Conservation (phyloP, 306 rosid species). For the Dalbergia oliveri region DNA sequence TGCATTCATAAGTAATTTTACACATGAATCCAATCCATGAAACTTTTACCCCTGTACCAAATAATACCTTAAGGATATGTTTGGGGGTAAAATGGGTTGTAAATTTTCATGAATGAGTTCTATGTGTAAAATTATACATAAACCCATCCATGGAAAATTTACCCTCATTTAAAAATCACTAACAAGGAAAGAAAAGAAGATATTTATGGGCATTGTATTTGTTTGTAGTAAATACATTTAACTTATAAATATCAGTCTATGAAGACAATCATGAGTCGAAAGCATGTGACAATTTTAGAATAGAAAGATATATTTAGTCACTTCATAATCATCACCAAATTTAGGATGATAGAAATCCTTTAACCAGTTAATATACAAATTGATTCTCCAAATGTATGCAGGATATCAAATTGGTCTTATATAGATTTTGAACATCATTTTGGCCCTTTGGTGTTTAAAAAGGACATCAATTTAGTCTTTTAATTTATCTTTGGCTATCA, state of each 20-base stretch:
- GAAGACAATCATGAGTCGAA: constrained; percentile 18
- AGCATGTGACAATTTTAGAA: constrained; percentile 23
- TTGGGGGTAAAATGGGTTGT: no score
- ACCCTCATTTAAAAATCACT: neutral
- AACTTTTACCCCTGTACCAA: no score
- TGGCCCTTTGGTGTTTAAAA: neutral
- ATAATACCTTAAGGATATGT: no score
- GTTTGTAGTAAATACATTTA: neutral
- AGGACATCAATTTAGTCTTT: neutral
- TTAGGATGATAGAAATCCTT: constrained; percentile 6
- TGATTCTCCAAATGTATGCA: neutral
- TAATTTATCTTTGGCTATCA: neutral
- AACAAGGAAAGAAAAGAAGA: constrained; percentile 3
- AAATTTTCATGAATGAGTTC: no score
- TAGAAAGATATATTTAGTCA: neutral
- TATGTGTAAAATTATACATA: no score
- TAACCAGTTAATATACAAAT: no score
- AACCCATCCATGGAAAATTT: no score
- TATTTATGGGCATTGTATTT: constrained; percentile 1
- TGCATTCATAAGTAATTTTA: no score
- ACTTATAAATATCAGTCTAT: constrained; percentile 10
- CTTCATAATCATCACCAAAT: constrained; percentile 8
- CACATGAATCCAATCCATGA: no score
- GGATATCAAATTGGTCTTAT: neutral
- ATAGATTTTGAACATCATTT: neutral